Conservation (phyloP, 2,329 filamentous ascomycete species). For the Aspergillus ustus region DNA sequence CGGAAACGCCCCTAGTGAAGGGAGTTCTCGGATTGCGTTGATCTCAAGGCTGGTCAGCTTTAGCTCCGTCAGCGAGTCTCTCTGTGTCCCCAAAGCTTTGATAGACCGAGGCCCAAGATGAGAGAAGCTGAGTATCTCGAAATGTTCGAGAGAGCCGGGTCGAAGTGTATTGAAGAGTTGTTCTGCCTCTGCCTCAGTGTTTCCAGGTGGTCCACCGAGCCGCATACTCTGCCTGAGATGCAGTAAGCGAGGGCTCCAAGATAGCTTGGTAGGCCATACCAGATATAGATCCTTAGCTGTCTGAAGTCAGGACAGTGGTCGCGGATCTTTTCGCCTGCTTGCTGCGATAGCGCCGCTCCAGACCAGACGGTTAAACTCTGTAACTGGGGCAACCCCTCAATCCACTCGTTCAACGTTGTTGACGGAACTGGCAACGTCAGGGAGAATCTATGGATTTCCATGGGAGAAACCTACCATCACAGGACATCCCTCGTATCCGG, state of each 20-base stretch:
- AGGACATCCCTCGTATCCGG: constrained; percentile 64
- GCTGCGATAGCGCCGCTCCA: constrained; percentile 62
- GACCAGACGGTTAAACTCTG: constrained; percentile 65
- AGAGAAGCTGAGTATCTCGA: constrained; percentile 63
- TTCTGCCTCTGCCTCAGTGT: constrained; percentile 63
- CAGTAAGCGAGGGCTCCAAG: constrained; percentile 13
- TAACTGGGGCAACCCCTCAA: constrained; percentile 62
- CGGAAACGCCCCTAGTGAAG: constrained; percentile 26
- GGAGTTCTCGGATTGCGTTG: constrained; percentile 49
- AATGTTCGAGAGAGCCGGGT: constrained; percentile 61
- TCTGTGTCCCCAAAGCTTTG: constrained; percentile 57
- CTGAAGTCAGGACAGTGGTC: constrained; percentile 65
- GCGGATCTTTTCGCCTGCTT: constrained; percentile 59
- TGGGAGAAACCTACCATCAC: constrained; percentile 45
- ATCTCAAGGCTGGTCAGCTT: constrained; percentile 55
- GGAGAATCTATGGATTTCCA: not conserved
- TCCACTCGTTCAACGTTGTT: constrained; percentile 61
- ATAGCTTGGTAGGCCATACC: constrained; percentile 34
- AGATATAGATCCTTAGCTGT: constrained; percentile 62
- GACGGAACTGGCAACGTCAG: constrained; percentile 49
- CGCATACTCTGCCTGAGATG: constrained; percentile 42
- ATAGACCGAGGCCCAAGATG: constrained; percentile 61
- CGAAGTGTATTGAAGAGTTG: constrained; percentile 62
- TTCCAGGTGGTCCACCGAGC: constrained; percentile 34
- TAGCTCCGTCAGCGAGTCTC: constrained; percentile 59